Percentiles rank a stretch among this genome's conserved stretches.
Conservation (phyloP, 2,329 filamentous ascomycete genomes). For the Fusarium lyarnte region DNA sequence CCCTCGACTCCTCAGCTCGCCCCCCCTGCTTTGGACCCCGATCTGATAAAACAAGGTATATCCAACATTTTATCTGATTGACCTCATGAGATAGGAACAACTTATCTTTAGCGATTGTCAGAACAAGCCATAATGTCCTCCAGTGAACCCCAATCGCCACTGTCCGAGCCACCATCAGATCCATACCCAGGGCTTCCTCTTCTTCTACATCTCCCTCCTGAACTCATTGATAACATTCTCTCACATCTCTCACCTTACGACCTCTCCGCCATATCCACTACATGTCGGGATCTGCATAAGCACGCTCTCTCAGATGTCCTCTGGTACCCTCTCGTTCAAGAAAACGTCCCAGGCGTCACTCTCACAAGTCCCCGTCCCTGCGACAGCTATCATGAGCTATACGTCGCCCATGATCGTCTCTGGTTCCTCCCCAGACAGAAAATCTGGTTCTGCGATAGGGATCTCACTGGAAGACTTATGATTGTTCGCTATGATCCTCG, state of each 20-base stretch:
- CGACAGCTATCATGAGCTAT: conserved; percentile 75
- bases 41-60: background rate
- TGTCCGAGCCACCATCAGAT: background rate
- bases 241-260: conserved; percentile 71
- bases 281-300: conserved; percentile 68
- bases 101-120: background rate
- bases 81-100: conserved; percentile 2
- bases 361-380: conserved; percentile 68
- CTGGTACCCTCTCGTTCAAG: conserved; percentile 77
- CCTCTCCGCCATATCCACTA: conserved; percentile 67
- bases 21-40: background rate
- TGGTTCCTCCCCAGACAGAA: conserved; percentile 87
- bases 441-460: conserved; percentile 85
- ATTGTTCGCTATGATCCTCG: conserved; percentile 79
- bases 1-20: conserved; percentile 10
- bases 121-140: background rate
- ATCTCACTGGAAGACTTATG: conserved; percentile 78
- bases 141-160: background rate
- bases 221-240: conserved; percentile 79
- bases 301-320: conserved; percentile 73
- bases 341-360: conserved; percentile 67
- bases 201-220: conserved; percentile 72
- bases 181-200: conserved; percentile 13
- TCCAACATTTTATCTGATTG: background rate
- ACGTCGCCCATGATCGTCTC: conserved; percentile 76